Evolutionary conservation across 2,329 filamentous ascomycete genomes (phyloP), one percentile per base, ranked within the genome.

Genomic region (Penicillium aurantiogriseum): DNA sequence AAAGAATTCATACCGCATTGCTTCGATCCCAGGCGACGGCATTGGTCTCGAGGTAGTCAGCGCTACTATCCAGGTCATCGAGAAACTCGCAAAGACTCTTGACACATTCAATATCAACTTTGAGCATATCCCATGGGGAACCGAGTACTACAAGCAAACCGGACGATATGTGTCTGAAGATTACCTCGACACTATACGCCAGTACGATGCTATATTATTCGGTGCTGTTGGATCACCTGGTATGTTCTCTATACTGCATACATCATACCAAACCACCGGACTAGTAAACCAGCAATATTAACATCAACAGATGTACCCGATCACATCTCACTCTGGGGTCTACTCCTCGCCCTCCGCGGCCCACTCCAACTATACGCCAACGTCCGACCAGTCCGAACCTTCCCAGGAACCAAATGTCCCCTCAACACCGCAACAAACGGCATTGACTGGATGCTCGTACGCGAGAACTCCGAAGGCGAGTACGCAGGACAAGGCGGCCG

Each of bases 31-130:
- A 8, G 84, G 83, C 15, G 84, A 88, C 67, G 84, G 86, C 27
- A 87, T 88, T 50, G 85, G 86, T 29, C 78, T 79, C 2, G 85
- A 88, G 69, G 85, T 88, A n/a, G 79, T 87, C 33, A 75, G 79
- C 29, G 84, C 83, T 2, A 81, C 83, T 4, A 76, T 80, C 9
- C 67, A 78, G 63, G 78, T 79, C 19, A 66, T 83, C 17, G 71
- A 77, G 56, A 78, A 76, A 48, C 73, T 83, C 23, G 72, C 79
- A n/a, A 64, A 73, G 25, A 70, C 71, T 5, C 69, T 79, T 6
- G 75, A 74, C 21, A 77, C 71, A 25, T 83, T 81, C 63, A 60
- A 74, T 9, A 79, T 84, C 58, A 75, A 81, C 13, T 84, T 83
- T 63, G 79, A 72, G 1, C 77, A 78, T 56, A 80, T 82, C 61